Percentiles rank a stretch among this genome's conserved stretches.
phyloP scores from a whole-genome alignment of 2,329 filamentous ascomycete genomes.

The Colletotrichum magnum region DNA sequence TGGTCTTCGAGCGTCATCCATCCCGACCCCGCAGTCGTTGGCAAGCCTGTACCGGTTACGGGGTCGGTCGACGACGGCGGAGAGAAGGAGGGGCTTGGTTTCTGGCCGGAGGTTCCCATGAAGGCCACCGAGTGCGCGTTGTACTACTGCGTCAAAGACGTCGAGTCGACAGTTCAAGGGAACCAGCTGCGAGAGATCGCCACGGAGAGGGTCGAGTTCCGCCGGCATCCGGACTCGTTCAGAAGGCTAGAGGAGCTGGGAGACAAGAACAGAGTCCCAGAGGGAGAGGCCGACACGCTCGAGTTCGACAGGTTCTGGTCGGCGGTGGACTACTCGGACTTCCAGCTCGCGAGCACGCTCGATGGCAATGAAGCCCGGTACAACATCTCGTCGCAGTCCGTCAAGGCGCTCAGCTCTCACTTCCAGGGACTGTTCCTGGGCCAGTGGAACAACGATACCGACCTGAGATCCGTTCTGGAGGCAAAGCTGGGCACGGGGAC shows the following conservation, averaged over 20 bases:
- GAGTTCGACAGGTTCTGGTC: constrained; percentile 24
- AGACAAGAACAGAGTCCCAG: background rate
- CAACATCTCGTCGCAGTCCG: background rate
- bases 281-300: background rate
- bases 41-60: background rate
- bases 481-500: background rate
- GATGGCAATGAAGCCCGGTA: background rate
- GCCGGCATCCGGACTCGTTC: constrained; percentile 1
- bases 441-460: background rate
- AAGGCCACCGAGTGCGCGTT: constrained; percentile 20
- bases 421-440: constrained; percentile 13
- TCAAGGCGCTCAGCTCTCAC: constrained; percentile 17
- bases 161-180: background rate
- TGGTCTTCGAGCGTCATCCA: constrained; percentile 30
- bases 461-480: background rate
- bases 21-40: constrained; percentile 3
- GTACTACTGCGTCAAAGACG: constrained; percentile 21
- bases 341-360: background rate
- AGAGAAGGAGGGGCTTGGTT: background rate
- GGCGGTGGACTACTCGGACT: background rate
- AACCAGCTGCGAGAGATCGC: constrained; percentile 4
- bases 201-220: background rate
- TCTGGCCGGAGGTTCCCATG: constrained; percentile 17
- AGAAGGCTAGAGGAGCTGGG: background rate
- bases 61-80: background rate